Evolutionary conservation across 2,329 filamentous ascomycete genomes (phyloP).

Genomic region (Rhynchosporium agropyri): DNA sequence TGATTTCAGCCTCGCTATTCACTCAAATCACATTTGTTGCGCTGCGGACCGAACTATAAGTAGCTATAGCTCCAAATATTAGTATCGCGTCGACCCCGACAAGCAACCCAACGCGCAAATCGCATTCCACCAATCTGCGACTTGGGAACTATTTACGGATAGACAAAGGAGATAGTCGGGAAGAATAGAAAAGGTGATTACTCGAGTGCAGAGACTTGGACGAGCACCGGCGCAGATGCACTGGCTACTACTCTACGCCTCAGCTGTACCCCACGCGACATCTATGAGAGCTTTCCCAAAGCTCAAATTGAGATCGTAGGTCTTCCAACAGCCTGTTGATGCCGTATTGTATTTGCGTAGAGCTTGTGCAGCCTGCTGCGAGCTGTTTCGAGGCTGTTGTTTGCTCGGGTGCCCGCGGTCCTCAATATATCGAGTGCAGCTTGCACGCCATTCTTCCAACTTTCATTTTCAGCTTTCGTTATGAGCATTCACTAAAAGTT

Average conservation of each 20-base stretch:
- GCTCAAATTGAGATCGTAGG: conserved; percentile 42
- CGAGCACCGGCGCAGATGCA: conserved; percentile 31
- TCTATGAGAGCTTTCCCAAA: conserved; percentile 40
- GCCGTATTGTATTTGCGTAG: conserved; percentile 28
- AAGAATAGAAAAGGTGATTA: conserved; percentile 36
- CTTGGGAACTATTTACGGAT: neutral
- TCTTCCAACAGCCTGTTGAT: conserved; percentile 41
- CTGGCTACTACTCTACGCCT: conserved; percentile 35
- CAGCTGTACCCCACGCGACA: conserved; percentile 40
- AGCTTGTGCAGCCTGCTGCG: conserved; percentile 36
- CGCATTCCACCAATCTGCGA: neutral
- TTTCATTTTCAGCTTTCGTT: neutral
- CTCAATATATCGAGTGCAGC: conserved; percentile 18
- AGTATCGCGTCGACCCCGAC: conserved; percentile 2
- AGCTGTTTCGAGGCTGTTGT: conserved; percentile 26
- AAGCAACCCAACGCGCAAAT: conserved; percentile 4
- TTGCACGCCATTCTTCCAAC: conserved; percentile 17
- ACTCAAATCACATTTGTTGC: neutral
- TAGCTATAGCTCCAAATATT: conserved; percentile 4
- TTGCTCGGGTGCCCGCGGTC: conserved; percentile 18
- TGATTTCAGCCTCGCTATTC: neutral
- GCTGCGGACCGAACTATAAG: neutral
- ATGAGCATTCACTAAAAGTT: conserved; percentile 26
- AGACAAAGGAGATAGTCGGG: neutral
- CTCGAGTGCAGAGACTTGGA: conserved; percentile 20